These are phyloP conservation scores for Dioscorea zingiberensis DNA, from an alignment of 106 monocot genomes.

Conservation along the genomic window DNA sequence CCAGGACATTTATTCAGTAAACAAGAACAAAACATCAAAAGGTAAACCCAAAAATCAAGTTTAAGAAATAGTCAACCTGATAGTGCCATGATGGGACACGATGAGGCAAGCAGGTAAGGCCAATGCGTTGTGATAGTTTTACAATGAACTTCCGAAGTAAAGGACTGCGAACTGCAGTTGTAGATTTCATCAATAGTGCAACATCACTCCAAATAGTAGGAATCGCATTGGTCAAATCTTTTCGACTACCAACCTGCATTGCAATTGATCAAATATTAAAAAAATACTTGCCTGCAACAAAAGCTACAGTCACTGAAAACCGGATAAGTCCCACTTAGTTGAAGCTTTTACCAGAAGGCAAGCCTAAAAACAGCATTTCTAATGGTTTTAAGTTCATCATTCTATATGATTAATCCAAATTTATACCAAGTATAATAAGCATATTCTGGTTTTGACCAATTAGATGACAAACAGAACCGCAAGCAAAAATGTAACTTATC, in stretches of 20 bases:
- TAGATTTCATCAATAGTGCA: constrained; percentile 62
- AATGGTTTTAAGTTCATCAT: no score
- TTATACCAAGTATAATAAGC: no score
- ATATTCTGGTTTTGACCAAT: no score
- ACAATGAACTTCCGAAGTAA: constrained; percentile 85
- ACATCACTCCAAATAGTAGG: constrained; percentile 60
- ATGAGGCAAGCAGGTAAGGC: constrained; percentile 80
- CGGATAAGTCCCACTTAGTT: no score
- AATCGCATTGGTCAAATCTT: constrained; percentile 44
- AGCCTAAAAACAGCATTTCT: no score
- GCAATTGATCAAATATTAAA: constrained; percentile 1
- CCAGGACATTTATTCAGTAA: neutral
- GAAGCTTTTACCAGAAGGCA: no score
- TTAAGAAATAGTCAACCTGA: constrained; percentile 38
- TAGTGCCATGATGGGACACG: constrained; percentile 72
- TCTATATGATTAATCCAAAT: no score
- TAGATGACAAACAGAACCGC: no score
- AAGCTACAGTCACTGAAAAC: no score
- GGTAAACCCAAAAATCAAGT: neutral
- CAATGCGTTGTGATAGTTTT: constrained; percentile 84
- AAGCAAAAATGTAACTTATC: no score
- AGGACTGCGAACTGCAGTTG: constrained; percentile 53
- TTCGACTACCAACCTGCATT: constrained; percentile 64
- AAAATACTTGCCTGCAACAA: neutral
- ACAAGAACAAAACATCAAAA: neutral